These are phyloP conservation scores for Hericium erinaceus DNA, from an alignment of 768 basidiomycete species.

Conservation along the genomic window DNA sequence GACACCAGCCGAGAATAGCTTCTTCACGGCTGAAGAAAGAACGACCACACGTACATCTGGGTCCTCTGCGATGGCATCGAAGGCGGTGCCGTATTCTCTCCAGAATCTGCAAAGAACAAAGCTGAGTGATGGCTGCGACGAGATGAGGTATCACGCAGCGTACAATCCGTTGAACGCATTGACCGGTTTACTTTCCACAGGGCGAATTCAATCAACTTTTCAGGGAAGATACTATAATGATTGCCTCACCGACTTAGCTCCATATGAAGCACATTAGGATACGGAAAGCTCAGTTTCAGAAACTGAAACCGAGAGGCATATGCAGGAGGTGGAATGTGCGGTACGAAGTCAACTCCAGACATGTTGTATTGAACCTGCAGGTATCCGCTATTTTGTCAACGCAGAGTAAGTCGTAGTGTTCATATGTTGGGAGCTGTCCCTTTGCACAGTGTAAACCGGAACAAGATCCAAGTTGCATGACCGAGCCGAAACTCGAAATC, in stretches of 20 bases:
- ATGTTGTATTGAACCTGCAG: no score
- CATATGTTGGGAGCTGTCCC: no score
- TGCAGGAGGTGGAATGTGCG: not conserved
- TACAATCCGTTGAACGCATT: constrained; percentile 10
- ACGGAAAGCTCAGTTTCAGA: constrained; percentile 10
- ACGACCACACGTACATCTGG: constrained; percentile 64
- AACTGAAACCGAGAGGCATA: constrained; percentile 12
- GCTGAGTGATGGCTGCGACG: not conserved
- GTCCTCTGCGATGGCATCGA: constrained; percentile 44
- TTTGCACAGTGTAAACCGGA: no score
- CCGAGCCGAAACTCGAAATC: no score
- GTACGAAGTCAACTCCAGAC: not conserved
- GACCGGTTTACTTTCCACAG: constrained; percentile 5
- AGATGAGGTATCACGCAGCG: not conserved
- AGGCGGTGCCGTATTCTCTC: constrained; percentile 54
- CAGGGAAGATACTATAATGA: not conserved
- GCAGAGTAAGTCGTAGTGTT: no score
- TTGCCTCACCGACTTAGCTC: constrained; percentile 7
- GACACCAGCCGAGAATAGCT: constrained; percentile 75
- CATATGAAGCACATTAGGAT: constrained; percentile 8
- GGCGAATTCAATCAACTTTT: not conserved
- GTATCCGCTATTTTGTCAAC: no score
- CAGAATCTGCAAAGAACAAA: constrained; percentile 45
- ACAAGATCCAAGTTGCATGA: no score
- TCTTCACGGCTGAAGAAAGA: constrained; percentile 58